phyloP scores from a whole-genome alignment of 768 basidiomycete species.

The Crepidotus variabilis region DNA sequence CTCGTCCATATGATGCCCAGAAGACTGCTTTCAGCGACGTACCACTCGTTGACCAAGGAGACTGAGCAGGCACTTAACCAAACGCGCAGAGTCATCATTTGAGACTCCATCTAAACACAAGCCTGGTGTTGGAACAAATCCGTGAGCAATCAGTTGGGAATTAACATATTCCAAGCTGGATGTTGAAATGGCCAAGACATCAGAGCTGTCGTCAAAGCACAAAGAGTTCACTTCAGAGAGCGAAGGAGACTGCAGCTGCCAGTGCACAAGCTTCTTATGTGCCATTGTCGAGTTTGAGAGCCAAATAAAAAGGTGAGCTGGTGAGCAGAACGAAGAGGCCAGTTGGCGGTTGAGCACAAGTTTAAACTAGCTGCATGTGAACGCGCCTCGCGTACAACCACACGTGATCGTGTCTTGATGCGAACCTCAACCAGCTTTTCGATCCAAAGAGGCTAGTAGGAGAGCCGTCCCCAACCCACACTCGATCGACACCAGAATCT shows the following conservation, averaged over 20 bases:
- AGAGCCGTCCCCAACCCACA: too few species aligned
- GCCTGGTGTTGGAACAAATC: slow-evolving; percentile 62
- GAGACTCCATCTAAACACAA: slow-evolving; percentile 65
- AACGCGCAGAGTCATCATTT: slow-evolving; percentile 47
- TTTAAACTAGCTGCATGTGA: too few species aligned
- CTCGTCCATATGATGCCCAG: neutral
- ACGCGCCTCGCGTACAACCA: too few species aligned
- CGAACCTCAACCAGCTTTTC: too few species aligned
- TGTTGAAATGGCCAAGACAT: slow-evolving; percentile 45
- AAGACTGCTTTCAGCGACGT: slow-evolving; percentile 23
- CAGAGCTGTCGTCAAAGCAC: slow-evolving; percentile 40
- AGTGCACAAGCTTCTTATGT: slow-evolving; percentile 48
- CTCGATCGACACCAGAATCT: too few species aligned
- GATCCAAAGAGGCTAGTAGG: too few species aligned
- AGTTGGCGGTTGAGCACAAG: slow-evolving; percentile 18
- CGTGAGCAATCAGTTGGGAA: slow-evolving; percentile 78
- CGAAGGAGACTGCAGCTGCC: slow-evolving; percentile 45
- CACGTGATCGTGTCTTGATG: too few species aligned
- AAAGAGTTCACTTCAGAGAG: slow-evolving; percentile 40
- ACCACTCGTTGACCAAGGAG: slow-evolving; percentile 79
- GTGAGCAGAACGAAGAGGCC: slow-evolving; percentile 20
- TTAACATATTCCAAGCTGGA: slow-evolving; percentile 79
- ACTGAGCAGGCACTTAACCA: slow-evolving; percentile 72
- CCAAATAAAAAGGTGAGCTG: slow-evolving; percentile 10
- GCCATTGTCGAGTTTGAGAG: slow-evolving; percentile 30